Percentiles rank a stretch among this genome's conserved stretches.
phyloP scores from a whole-genome alignment of 2,329 filamentous ascomycete genomes.

The Achaetomium macrosporum region DNA sequence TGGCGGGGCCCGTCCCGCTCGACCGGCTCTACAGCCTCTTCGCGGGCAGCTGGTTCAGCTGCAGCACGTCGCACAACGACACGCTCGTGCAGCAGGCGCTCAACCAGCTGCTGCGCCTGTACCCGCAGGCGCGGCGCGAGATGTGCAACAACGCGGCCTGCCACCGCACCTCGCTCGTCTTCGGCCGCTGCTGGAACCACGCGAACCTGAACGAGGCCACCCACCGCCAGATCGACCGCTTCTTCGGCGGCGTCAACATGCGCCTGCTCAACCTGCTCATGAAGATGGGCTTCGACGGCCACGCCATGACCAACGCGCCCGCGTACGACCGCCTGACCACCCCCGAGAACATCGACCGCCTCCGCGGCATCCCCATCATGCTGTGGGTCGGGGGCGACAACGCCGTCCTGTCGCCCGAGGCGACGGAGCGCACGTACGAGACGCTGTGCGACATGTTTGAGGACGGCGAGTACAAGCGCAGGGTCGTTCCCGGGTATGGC shows the following conservation, averaged over 20 bases:
- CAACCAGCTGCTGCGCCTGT: constrained; percentile 53
- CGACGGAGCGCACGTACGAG: constrained; percentile 50
- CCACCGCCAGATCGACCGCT: constrained; percentile 54
- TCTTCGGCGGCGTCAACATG: constrained; percentile 60
- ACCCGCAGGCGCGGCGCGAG: constrained; percentile 49
- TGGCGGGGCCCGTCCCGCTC: constrained; percentile 41
- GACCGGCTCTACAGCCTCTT: constrained; percentile 43
- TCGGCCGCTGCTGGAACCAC: constrained; percentile 61
- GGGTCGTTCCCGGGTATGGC: constrained; percentile 52
- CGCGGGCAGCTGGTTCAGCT: constrained; percentile 51
- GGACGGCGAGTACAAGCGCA: constrained; percentile 42
- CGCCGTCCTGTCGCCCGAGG: constrained; percentile 47
- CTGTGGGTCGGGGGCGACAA: constrained; percentile 53
- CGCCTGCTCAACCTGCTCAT: constrained; percentile 51
- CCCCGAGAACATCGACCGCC: constrained; percentile 42
- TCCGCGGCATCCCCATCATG: constrained; percentile 49
- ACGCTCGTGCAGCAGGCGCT: constrained; percentile 43
- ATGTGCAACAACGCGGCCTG: constrained; percentile 57
- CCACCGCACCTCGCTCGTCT: constrained; percentile 54
- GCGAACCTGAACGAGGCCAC: constrained; percentile 60
- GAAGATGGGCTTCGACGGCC: constrained; percentile 46
- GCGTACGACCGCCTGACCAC: constrained; percentile 43
- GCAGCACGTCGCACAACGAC: constrained; percentile 42
- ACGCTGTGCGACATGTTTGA: constrained; percentile 45
- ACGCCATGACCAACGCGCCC: constrained; percentile 48